Conservation (phyloP, 2,329 filamentous ascomycete species). For the Atkinsonella hypoxylon region DNA sequence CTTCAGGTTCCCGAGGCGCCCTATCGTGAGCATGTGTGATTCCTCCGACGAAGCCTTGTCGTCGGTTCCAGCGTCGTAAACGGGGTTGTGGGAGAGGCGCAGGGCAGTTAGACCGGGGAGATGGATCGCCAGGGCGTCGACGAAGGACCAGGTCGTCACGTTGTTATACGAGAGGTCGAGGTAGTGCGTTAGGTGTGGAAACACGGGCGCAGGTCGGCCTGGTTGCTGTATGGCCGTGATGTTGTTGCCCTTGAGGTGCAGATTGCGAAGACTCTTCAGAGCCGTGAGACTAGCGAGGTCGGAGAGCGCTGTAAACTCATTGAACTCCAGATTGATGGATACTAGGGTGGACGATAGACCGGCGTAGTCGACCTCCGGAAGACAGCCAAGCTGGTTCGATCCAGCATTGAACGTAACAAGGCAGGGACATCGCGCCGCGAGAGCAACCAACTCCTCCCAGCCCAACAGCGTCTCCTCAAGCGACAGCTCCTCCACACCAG, state of each 20-base stretch:
- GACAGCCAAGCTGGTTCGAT: conserved; percentile 42
- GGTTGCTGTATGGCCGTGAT: conserved; percentile 36
- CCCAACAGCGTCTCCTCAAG: conserved; percentile 55
- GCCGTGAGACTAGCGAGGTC: conserved; percentile 42
- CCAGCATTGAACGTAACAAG: conserved; percentile 40
- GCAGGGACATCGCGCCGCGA: conserved; percentile 40
- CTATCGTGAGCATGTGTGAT: conserved; percentile 79
- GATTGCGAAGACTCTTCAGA: conserved; percentile 40
- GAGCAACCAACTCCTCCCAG: conserved; percentile 50
- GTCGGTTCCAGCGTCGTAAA: conserved; percentile 48
- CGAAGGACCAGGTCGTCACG: conserved; percentile 57
- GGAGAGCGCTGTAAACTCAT: conserved; percentile 49
- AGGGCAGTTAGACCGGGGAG: conserved; percentile 68
- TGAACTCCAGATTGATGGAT: conserved; percentile 60
- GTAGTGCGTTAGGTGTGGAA: conserved; percentile 45
- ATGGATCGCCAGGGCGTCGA: conserved; percentile 52
- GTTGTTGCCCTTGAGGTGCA: conserved; percentile 67
- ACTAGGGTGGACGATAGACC: conserved; percentile 40
- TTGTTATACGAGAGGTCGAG: conserved; percentile 65
- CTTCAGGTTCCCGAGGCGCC: conserved; percentile 55
- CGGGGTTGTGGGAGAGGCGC: conserved; percentile 74
- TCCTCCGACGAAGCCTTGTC: conserved; percentile 53
- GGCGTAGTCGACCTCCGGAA: conserved; percentile 30
- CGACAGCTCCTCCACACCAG: conserved; percentile 45
- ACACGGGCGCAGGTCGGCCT: conserved; percentile 26